Base-by-base conservation (phyloP, 2,329 filamentous ascomycete species). In the Emericellopsis atlantica region DNA sequence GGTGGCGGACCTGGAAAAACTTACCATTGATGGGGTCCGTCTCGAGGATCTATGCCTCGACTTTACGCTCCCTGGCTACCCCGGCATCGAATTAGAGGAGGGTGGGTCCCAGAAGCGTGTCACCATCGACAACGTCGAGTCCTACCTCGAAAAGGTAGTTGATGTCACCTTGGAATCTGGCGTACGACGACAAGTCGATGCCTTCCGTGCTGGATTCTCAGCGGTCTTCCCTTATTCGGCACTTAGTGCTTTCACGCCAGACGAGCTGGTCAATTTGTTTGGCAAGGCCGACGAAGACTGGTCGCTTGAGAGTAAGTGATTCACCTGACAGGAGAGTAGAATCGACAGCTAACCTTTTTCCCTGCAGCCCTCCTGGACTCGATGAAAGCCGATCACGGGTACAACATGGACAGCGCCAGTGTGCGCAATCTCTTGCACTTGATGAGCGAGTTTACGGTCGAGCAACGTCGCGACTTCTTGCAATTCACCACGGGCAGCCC, bases 401-500 rank as follows among this genome's bases (percentile, higher is more conserved):
- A 86, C 68, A 98, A 96, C 52, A 92, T 98, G 76, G 92, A 98
- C 57, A 96, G 90, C 69, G 85, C 82, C 65, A 95, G 84, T 54
- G 88, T 98, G 37, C 87, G 82, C 53, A 96, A 98, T 53, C 60
- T 98, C 48, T 71, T 98, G 15, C 88, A 95, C 53, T 82, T 82
- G 9, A 96, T 98, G 92, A 95, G 88, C 57, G 84, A 93, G 56
- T 72, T 95, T 41, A 74, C 74, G 7, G 62, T 72, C 2, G 62
- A 78, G 36, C 77, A 93, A 56, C 84, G 89, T 45, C 82, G 92
- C 35, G 88, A 95, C 54, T 98, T 98, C 64, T 67, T 98, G 50
- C 92, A 98, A 55, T 98, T 98, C 60, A 92, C 94, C 24, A 96
- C 92, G 42, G 92, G 92, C 50, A 98, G 92, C 58, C 92, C 92